phyloP scores from a whole-genome alignment of 441 rosid genomes.

The Gossypium aridum region DNA sequence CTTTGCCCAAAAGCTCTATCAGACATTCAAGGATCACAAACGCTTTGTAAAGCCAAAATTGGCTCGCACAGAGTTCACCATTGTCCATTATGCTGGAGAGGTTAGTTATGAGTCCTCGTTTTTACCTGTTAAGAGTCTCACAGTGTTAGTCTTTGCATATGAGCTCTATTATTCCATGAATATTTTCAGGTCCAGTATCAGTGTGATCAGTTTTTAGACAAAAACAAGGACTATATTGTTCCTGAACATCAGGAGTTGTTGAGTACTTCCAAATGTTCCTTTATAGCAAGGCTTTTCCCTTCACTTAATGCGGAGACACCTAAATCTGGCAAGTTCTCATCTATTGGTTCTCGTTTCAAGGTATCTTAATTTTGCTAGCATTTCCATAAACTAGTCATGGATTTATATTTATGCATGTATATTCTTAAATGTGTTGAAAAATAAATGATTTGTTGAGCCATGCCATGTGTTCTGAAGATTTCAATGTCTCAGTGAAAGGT shows the following conservation, averaged over 20 bases:
- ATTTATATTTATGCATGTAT: background rate
- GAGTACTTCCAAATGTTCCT: constrained; percentile 57
- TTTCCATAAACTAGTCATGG: constrained; percentile 8
- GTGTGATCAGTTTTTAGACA: constrained; percentile 64
- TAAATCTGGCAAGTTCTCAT: constrained; percentile 65
- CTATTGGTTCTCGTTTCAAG: constrained; percentile 72
- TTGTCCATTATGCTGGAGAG: constrained; percentile 76
- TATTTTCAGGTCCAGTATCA: constrained; percentile 63
- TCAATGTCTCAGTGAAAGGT: constrained; percentile 3
- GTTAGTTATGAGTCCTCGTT: constrained; percentile 27
- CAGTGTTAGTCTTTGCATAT: constrained; percentile 3
- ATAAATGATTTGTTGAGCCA: constrained; percentile 5
- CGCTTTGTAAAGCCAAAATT: constrained; percentile 68
- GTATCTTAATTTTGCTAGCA: constrained; percentile 23
- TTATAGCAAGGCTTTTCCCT: constrained; percentile 57
- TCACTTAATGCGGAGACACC: constrained; percentile 45
- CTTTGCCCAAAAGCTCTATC: constrained; percentile 65
- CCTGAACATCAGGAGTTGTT: constrained; percentile 75
- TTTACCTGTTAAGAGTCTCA: constrained; percentile 9
- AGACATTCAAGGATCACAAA: constrained; percentile 55
- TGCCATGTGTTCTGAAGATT: constrained; percentile 10
- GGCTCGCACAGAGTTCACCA: constrained; percentile 54
- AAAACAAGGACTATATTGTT: constrained; percentile 73
- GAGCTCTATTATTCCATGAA: constrained; percentile 17
- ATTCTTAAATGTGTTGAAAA: background rate